Evolutionary conservation across 139 green algal species (phyloP).

Genomic region (Gonium pectorale): DNA sequence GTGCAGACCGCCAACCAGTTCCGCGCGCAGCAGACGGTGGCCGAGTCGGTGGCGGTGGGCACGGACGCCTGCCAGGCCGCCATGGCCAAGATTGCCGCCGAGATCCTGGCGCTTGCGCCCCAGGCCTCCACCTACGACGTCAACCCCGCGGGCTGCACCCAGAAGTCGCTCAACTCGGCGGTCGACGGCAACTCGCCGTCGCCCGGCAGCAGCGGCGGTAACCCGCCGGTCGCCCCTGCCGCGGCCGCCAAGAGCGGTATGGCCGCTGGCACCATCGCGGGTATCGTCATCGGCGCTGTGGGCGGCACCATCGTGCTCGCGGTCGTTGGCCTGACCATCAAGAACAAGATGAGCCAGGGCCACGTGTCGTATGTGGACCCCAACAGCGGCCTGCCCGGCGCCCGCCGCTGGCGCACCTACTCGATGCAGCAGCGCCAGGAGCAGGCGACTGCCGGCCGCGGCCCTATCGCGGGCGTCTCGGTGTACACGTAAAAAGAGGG

Average conservation of each 20-base stretch:
- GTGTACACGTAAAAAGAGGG: slow-evolving; percentile 21
- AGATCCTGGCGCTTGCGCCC: no score
- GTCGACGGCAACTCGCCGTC: no score
- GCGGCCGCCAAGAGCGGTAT: not conserved
- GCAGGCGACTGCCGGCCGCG: not conserved
- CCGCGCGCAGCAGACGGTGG: not conserved
- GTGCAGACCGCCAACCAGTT: no score
- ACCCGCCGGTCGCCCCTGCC: not conserved
- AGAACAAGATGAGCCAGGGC: not conserved
- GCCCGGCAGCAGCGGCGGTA: not conserved
- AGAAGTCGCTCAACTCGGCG: no score
- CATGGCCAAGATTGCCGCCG: not conserved
- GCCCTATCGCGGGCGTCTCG: not conserved
- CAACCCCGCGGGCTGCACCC: not conserved
- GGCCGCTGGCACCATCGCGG: not conserved
- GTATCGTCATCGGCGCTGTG: slow-evolving; percentile 26
- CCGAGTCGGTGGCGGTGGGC: not conserved
- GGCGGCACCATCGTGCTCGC: not conserved
- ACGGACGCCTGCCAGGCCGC: not conserved
- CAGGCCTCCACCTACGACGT: not conserved
- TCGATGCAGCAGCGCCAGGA: slow-evolving; percentile 22
- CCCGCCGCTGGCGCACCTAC: slow-evolving; percentile 34
- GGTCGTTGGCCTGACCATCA: not conserved
- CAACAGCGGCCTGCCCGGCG: not conserved
- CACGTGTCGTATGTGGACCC: not conserved